A percentile compares a stretch with the other conserved stretches of the same genome.
phyloP scores from a whole-genome alignment of 441 rosid genomes.

The Arabidopsis lyrata region DNA sequence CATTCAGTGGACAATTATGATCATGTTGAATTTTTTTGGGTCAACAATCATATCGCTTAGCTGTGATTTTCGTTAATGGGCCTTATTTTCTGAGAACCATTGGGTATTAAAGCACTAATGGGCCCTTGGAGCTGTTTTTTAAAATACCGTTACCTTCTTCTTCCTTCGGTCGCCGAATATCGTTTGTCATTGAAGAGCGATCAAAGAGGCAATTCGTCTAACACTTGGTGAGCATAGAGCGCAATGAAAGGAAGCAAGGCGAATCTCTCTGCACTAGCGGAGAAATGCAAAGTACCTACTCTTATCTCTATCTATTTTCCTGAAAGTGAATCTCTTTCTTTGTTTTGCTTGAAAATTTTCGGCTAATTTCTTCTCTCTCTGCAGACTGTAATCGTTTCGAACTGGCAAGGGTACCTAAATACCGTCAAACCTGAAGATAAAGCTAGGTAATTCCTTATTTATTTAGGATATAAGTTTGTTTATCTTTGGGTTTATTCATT shows the following conservation, averaged over 20 bases:
- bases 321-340: constrained; percentile 9
- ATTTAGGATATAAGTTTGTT: background rate
- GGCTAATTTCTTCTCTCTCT: constrained; percentile 12
- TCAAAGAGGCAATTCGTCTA: constrained; percentile 54
- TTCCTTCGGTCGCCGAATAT: no score
- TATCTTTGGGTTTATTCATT: background rate
- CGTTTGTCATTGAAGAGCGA: background rate
- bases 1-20: constrained; percentile 2
- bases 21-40: background rate
- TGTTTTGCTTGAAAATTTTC: background rate
- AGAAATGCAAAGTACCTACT: constrained; percentile 75
- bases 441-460: constrained; percentile 62
- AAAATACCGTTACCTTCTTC: background rate
- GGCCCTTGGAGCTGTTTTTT: background rate
- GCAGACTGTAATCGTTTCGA: constrained; percentile 83
- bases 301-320: constrained; percentile 8
- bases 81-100: background rate
- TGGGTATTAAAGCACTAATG: background rate
- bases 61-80: constrained; percentile 4
- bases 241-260: constrained; percentile 64
- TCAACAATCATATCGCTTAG: background rate
- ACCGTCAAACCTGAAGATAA: constrained; percentile 86
- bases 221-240: constrained; percentile 48
- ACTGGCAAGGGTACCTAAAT: constrained; percentile 80
- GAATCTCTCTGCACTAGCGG: constrained; percentile 57